Evolutionary conservation across 2,329 filamentous ascomycete genomes (phyloP), one percentile per base, ranked within the genome.

Genomic region (Aspergillus candidus): DNA sequence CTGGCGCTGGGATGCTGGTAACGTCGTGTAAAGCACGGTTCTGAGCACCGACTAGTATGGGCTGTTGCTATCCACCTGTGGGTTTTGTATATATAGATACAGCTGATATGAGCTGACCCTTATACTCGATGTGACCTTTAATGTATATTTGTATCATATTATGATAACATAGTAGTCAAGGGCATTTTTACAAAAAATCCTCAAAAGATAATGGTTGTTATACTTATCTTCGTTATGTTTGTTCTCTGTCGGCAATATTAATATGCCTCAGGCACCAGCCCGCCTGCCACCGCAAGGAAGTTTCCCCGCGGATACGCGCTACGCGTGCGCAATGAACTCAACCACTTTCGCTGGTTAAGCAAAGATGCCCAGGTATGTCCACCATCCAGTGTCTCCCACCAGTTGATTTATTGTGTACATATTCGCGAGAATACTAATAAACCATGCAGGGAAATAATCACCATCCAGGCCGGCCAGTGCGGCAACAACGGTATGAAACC

Each of bases 401-500:
- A 14, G n/a, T 3, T 12, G 2, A 8, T 22, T 33, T 22, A 3
- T 38, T 38, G 8, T 7, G 35, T 4, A 4, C 15, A 32, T 12
- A 38, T 5, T 22, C 11, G 30, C 38, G 33, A 17, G 47, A 17
- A 55, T 44, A 12, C 30, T 44, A 14, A 42, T 44, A 12, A 13
- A 4, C 11, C 43, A 14, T 44, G 1, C 58, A 96, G 93, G 72
- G 93, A 98, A 80, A 98, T 98, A 62, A 98, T 98, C 71, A 98
- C 94, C 51, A 86, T 98, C 60, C 93, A 98, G 73, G 91, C 94
- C 54, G 93, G 93, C 79, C 93, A 97, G 72, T 97, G 93, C 78
- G 93, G 91, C 79, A 97, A 97, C 74, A 96, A 90, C 81, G 91
- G 90, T 95, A 67, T 76, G 87, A 32, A 48, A 40, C 29, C 42